These are phyloP conservation scores for Nitzschia palea DNA, from an alignment of 108 stramenopile species.

Conservation along the genomic window DNA sequence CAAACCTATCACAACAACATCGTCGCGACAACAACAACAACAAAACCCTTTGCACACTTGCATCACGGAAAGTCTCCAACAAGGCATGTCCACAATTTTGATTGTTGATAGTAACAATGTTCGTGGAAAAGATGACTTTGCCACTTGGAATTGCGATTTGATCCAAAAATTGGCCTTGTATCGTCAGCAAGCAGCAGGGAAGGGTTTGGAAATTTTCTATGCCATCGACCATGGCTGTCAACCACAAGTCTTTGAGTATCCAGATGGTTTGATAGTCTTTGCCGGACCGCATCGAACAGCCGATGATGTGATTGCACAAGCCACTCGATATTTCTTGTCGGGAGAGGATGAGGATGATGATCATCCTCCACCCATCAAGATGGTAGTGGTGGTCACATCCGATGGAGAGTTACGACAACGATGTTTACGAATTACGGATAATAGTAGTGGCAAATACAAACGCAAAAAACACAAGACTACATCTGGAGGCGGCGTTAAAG, in stretches of 20 bases:
- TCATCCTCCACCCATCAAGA: not conserved
- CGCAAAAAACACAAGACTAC: not conserved
- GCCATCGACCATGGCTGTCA: conserved; percentile 29
- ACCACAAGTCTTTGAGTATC: conserved; percentile 1
- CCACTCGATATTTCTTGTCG: conserved; percentile 4
- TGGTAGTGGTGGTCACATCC: conserved; percentile 20
- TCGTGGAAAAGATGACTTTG: conserved; percentile 22
- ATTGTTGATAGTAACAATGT: conserved; percentile 37
- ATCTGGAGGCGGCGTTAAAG: not conserved
- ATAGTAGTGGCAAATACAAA: not conserved
- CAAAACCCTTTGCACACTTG: conserved; percentile 13
- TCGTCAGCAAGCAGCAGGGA: not conserved
- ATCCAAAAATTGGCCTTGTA: not conserved
- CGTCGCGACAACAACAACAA: no score
- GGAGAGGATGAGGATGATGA: not conserved
- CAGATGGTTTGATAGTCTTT: conserved; percentile 17
- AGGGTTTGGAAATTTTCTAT: conserved; percentile 5
- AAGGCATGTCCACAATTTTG: not conserved
- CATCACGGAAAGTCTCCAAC: conserved; percentile 6
- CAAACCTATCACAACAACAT: no score
- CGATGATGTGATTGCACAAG: conserved; percentile 36
- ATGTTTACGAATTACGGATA: conserved; percentile 7
- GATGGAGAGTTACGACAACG: conserved; percentile 22
- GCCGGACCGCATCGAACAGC: conserved; percentile 33
- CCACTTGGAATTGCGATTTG: conserved; percentile 16